These are phyloP conservation scores for Basidiobolus meristosporus DNA, from an alignment of 371 early-diverging fungal genomes.

Conservation along the genomic window DNA sequence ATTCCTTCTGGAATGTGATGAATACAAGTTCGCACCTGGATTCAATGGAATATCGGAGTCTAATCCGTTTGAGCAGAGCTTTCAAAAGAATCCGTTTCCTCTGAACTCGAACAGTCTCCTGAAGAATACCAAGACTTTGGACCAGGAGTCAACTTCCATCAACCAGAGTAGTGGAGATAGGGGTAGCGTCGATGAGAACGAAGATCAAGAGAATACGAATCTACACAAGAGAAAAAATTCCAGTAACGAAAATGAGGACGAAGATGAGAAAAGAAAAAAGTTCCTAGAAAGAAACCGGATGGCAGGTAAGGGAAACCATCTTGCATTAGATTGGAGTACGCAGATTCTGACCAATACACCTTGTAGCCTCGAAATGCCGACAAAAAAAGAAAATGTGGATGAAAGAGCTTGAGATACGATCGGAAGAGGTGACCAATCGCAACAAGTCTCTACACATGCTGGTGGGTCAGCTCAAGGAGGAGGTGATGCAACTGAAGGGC, in stretches of 20 bases:
- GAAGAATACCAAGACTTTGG: too few relatives aligned
- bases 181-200: too few relatives aligned
- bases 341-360: neutral
- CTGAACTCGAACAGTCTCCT: too few relatives aligned
- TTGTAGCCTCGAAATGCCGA: constrained; percentile 47
- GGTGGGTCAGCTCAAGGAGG: constrained; percentile 38
- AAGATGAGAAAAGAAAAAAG: constrained; percentile 22
- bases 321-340: neutral
- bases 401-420: constrained; percentile 36
- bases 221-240: too few relatives aligned
- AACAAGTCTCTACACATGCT: constrained; percentile 37
- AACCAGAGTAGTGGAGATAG: too few relatives aligned
- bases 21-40: too few relatives aligned
- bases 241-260: constrained; percentile 7
- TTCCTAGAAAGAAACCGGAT: constrained; percentile 59
- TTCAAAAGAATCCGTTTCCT: too few relatives aligned
- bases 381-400: constrained; percentile 61
- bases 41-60: too few relatives aligned
- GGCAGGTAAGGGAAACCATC: constrained; percentile 12
- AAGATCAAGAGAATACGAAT: too few relatives aligned
- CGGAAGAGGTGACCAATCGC: constrained; percentile 22
- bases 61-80: too few relatives aligned
- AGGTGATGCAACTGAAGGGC: constrained; percentile 36
- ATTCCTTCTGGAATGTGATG: too few relatives aligned
- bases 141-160: too few relatives aligned